Evolutionary conservation across 1,284 basidiomycete genomes (phyloP), one percentile per base, ranked within the genome.

Genomic region (Athelia sp.): DNA sequence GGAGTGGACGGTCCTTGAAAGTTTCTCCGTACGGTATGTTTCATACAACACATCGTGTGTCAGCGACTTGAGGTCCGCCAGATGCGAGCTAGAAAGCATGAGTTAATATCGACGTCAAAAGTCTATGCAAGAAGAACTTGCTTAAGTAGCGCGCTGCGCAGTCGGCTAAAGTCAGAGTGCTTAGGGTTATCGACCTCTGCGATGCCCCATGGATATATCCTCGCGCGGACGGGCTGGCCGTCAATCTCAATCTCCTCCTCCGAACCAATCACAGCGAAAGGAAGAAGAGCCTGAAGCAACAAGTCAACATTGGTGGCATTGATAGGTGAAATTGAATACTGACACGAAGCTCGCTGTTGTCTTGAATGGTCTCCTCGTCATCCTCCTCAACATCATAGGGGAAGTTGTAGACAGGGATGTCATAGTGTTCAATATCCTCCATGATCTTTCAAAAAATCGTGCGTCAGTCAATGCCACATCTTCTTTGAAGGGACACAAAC

Each of bases 391-490:
- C 87, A 60, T 99, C 97, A 68, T 97, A 99, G 0, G 97, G 97
- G 82, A 99, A 99, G 76, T 99, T 99, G 80, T 99, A 99, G 43
- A 99, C 90, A 4, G 97, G 96, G 59, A 99, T 99, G 57, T 90
- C 87, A 66, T 99, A 98, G 75, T 98, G 82, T 65, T 98, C 96
- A 58, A 99, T 98, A 67, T 99, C 96, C 72, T 99, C 95, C 94
- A 98, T 98, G 64, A 99, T 87, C 91, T 95, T 40, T 21, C 43
- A 50, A 34, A 44, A 54, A 40, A 48, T 50, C 9, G 53, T 32
- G 40, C n/a, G 46, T 45, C 52, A 46, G 48, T 50, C 18, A 58
- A 50, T 47, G 42, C 22, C n/a, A 49, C 34, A 21, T 19, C 26
- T 21, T 19, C 54, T 40, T 23, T 26, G 43, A 36, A 43, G 51